Base-by-base conservation (phyloP, 1,284 basidiomycete genomes). In the Inonotus hispidus region DNA sequence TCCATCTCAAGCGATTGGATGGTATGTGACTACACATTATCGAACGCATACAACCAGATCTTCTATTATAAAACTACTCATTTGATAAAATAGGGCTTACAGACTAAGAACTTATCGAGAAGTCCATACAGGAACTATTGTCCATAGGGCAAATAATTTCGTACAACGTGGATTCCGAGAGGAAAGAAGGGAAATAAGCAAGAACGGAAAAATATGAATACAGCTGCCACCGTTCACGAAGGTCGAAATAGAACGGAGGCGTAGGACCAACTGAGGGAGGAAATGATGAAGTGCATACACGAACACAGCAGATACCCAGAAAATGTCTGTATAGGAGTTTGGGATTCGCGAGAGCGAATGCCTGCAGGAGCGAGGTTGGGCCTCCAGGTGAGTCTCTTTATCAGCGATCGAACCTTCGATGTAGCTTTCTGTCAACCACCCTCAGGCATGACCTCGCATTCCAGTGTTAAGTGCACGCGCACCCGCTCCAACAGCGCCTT, bases 401-500 rank as follows among this genome's bases (percentile, higher is more conserved):
- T 23, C 11, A 25, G 55, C 27, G 45, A 21, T 32, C 23, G 50
- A 27, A 56, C 59, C 39, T 23, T 52, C 43, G 25, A 29, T 41
- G 50, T 16, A 6, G 16, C 32, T 2, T n/a, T 43, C 41, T 16
- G 11, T 43, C 41, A n/a, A n/a, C 19, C 41, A 21, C 29, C 19
- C 25, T 61, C 43, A 61, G 39, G 45, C 43, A 35, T 13, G 6
- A 37, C 27, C 27, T 49, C 54, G 53, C 25, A 66, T 71, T 53
- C 72, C 77, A 61, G 87, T 75, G 23, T 85, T 89, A 72, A 92
- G 77, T 39, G 87, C 87, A 21, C 90, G 79, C 41, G 89, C 90
- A 23, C 90, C 90, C 50, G 89, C 85, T 41, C 90, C 90, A 14
- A 76, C 74, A 13, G 79, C 81, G 14, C 90, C 90, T 64, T 88